A percentile compares a stretch with the other conserved stretches of the same genome.
Conservation (phyloP, 352 stramenopile genomes). For the Elongisporangium senticosum region DNA sequence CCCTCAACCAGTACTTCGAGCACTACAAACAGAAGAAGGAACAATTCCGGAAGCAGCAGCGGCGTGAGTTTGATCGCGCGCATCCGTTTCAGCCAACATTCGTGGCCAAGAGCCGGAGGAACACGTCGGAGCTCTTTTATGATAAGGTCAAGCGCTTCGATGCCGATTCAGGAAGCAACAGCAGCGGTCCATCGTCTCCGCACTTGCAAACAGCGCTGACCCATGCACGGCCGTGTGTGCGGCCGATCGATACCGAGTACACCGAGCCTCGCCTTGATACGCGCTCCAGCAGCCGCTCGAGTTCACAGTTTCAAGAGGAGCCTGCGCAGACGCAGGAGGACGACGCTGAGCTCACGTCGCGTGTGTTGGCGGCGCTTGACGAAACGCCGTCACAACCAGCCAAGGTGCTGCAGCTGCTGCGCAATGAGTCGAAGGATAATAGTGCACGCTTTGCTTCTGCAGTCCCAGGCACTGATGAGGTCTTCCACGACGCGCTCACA, state of each 20-base stretch:
- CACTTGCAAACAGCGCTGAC: slow-evolving; percentile 42
- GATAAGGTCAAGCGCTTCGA: slow-evolving; percentile 33
- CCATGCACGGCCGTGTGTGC: slow-evolving; percentile 54
- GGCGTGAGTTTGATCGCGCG: slow-evolving; percentile 46
- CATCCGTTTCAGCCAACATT: slow-evolving; percentile 66
- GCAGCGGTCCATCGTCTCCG: slow-evolving; percentile 1
- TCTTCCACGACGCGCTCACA: not conserved
- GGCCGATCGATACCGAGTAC: slow-evolving; percentile 39
- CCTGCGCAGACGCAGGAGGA: slow-evolving; percentile 23
- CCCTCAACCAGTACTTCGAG: slow-evolving; percentile 68
- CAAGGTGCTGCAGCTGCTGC: not conserved
- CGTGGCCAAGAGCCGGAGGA: slow-evolving; percentile 34
- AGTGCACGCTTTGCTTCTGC: not conserved
- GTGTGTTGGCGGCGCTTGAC: slow-evolving; percentile 48
- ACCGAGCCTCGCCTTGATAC: slow-evolving; percentile 3
- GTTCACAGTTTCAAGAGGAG: slow-evolving; percentile 18
- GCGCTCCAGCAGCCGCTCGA: slow-evolving; percentile 28
- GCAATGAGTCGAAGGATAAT: not conserved
- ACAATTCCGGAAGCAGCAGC: slow-evolving; percentile 41
- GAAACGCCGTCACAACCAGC: slow-evolving; percentile 18
- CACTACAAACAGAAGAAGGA: slow-evolving; percentile 61
- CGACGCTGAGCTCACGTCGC: slow-evolving; percentile 48
- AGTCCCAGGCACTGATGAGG: slow-evolving; percentile 2
- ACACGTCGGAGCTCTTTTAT: slow-evolving; percentile 40
- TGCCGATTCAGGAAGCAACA: not conserved